These are phyloP conservation scores for Xylariaceae sp. DNA, from an alignment of 2,329 filamentous ascomycete species.

Conservation along the genomic window DNA sequence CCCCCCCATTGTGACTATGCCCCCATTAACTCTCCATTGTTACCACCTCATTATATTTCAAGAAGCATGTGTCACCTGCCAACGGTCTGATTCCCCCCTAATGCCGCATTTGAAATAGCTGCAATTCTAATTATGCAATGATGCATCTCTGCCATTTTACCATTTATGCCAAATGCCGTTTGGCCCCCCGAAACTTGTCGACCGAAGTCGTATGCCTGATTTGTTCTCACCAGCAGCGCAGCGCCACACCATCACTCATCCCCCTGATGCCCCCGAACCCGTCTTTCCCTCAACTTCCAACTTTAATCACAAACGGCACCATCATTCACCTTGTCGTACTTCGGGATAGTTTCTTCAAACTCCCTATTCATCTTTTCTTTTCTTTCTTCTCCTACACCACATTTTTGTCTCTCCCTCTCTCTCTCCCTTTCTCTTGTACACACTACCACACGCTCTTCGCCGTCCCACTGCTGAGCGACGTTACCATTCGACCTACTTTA, in stretches of 20 bases:
- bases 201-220: conserved; percentile 1
- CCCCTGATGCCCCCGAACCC: neutral
- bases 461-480: neutral
- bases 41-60: no score
- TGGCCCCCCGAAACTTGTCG: no score
- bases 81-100: neutral
- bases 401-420: no score
- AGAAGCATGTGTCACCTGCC: conserved; percentile 6
- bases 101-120: no score
- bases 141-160: no score
- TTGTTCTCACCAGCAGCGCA: conserved; percentile 8
- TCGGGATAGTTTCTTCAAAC: conserved; percentile 1
- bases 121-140: no score
- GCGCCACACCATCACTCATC: neutral
- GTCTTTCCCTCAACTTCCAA: conserved; percentile 7
- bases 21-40: no score
- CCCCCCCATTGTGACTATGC: no score
- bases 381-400: conserved; percentile 25
- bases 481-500: neutral
- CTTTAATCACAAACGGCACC: conserved; percentile 4
- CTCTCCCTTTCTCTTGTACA: no score
- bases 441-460: neutral
- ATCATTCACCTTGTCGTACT: conserved; percentile 1
- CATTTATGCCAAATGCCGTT: no score
- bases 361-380: conserved; percentile 14